Base-by-base conservation (phyloP, 2,329 filamentous ascomycete species). In the Claviceps digitariae region DNA sequence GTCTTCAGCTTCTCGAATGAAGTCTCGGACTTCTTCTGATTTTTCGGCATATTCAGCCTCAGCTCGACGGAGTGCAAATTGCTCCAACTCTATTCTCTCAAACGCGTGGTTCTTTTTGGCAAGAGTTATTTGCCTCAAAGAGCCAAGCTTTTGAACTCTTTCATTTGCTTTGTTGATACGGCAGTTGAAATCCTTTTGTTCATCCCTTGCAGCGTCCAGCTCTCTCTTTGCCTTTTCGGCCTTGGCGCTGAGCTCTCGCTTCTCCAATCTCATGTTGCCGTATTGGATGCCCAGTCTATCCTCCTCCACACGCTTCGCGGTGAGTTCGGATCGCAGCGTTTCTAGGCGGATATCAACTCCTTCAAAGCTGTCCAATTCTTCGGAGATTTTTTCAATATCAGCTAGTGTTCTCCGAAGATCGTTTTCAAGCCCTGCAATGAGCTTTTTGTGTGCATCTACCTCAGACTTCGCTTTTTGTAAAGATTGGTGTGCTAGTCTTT, bases 271-370 rank as follows among this genome's bases (percentile, higher is more conserved):
- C 58, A 80, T 67, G 51, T 73, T 71, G 21, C 76, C 80, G 57
- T 77, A 83, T 54, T 82, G 75, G 13, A 69, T 62, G 63, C 82
- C 76, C 27, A 77, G 71, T 48, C 76, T 72, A 1, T 74, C 69
- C 13, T 68, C 66, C 56, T 75, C 66, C 2, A 66, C 65, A 8
- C 82, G 78, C 53, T 72, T 68, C 4, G 81, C 76, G 50, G 71
- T 65, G 1, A 94, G 74, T 48, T 80, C 72, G 17, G 72, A 67
- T 52, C 77, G 77, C 2, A 89, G 70, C 13, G 70, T 70, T 47
- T 82, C 76, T 1, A 91, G 70, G 51, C 76, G 75, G 49, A 79
- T 83, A 62, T 89, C 87, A 52, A 82, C 79, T 3, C 84, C 83
- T 55, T 86, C 78, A 48, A 80, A 79, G 27, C 71, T 75, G 57